phyloP scores from a whole-genome alignment of 2,329 filamentous ascomycete species.

The Alternaria longipes region DNA sequence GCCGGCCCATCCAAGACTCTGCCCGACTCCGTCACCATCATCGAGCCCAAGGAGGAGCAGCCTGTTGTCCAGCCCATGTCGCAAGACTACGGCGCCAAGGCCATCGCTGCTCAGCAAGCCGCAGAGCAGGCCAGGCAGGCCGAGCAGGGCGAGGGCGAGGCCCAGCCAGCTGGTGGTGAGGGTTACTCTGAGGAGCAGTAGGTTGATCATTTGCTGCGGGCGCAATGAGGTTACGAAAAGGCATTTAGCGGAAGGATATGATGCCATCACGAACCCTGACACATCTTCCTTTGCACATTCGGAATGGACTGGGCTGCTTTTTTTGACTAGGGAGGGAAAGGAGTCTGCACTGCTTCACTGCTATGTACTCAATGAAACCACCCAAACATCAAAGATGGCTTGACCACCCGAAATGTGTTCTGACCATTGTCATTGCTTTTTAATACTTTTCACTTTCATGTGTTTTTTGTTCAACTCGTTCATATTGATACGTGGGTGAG shows the following conservation, averaged over 20 bases:
- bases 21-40: constrained; percentile 98
- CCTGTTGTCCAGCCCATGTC: constrained; percentile 92
- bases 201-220: constrained; percentile 33
- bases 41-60: constrained; percentile 99
- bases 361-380: constrained; percentile 45
- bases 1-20: constrained; percentile 96
- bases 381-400: constrained; percentile 44
- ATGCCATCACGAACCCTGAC: constrained; percentile 35
- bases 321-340: constrained; percentile 40
- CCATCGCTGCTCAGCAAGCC: constrained; percentile 72
- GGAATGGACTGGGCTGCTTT: constrained; percentile 41
- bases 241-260: constrained; percentile 39
- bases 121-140: constrained; percentile 68
- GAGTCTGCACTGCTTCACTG: constrained; percentile 42
- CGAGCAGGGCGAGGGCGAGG: constrained; percentile 66
- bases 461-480: not conserved
- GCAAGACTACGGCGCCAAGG: constrained; percentile 99
- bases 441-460: not conserved
- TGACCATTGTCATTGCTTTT: constrained; percentile 3
- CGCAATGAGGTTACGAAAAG: constrained; percentile 44
- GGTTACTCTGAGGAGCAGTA: constrained; percentile 47
- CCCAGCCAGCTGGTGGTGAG: constrained; percentile 44
- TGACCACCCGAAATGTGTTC: constrained; percentile 26
- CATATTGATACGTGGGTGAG: not conserved
- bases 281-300: constrained; percentile 46